Evolutionary conservation across 78 protist genomes (phyloP).

Genomic region (Acrasis kona): DNA sequence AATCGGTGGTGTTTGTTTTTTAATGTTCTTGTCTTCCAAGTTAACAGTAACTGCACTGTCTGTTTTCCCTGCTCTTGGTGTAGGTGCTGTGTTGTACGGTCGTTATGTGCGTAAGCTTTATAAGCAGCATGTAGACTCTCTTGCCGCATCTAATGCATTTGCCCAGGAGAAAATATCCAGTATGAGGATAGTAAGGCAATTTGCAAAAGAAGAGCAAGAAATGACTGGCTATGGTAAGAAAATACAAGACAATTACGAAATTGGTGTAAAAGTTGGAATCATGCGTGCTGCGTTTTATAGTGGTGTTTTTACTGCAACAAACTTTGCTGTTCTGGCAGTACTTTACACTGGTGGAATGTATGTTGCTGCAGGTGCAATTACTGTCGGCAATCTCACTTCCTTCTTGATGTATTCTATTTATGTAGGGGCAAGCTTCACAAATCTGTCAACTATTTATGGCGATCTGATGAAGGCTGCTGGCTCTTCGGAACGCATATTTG

Average conservation of each 20-base stretch:
- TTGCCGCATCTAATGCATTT: background rate
- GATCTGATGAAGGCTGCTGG: slow-evolving; percentile 12
- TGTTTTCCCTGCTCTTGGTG: background rate
- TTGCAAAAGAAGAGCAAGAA: background rate
- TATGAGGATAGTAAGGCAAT: background rate
- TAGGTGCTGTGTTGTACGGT: too few relatives aligned
- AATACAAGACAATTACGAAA: background rate
- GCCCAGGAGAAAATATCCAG: background rate
- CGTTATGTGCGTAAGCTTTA: too few relatives aligned
- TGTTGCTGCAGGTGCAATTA: background rate
- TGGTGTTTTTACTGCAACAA: background rate
- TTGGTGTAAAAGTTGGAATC: background rate
- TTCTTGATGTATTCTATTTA: slow-evolving; percentile 27
- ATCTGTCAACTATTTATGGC: slow-evolving; percentile 1
- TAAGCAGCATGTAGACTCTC: background rate
- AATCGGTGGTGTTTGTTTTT: background rate
- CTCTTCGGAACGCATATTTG: background rate
- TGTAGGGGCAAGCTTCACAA: slow-evolving; percentile 16
- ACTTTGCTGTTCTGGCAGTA: background rate
- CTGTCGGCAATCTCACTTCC: slow-evolving; percentile 17
- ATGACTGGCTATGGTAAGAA: background rate
- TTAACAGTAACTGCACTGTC: background rate
- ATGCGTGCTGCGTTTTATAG: background rate
- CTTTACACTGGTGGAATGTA: background rate
- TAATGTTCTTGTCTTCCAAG: background rate